These are phyloP conservation scores for Boletus bicolor DNA, from an alignment of 768 basidiomycete genomes.

Conservation along the genomic window DNA sequence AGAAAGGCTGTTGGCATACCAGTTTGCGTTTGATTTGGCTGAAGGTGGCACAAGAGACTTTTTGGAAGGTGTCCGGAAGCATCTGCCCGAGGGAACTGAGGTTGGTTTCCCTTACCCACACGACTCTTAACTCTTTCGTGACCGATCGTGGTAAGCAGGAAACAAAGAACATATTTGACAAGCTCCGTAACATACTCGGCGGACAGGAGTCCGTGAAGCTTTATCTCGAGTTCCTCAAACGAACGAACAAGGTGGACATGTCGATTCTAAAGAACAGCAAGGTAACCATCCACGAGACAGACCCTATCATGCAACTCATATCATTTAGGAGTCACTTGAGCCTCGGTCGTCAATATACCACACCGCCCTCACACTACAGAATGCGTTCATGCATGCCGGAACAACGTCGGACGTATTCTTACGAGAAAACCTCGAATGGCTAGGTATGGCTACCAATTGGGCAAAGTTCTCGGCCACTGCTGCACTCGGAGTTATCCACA, in stretches of 20 bases:
- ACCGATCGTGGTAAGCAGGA: slow-evolving; percentile 37
- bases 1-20: slow-evolving; percentile 81
- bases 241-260: slow-evolving; percentile 91
- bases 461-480: slow-evolving; percentile 98
- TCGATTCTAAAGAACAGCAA: slow-evolving; percentile 91
- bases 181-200: slow-evolving; percentile 77
- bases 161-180: slow-evolving; percentile 63
- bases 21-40: slow-evolving; percentile 92
- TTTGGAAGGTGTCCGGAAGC: slow-evolving; percentile 68
- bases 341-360: slow-evolving; percentile 96
- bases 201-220: slow-evolving; percentile 91
- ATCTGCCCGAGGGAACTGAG: slow-evolving; percentile 64
- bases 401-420: slow-evolving; percentile 94
- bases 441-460: slow-evolving; percentile 94
- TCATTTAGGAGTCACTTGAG: slow-evolving; percentile 76
- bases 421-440: slow-evolving; percentile 95
- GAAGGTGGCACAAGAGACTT: slow-evolving; percentile 95
- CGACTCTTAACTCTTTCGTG: neutral
- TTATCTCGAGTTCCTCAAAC: slow-evolving; percentile 92
- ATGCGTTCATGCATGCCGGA: slow-evolving; percentile 98
- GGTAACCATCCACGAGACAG: slow-evolving; percentile 38
- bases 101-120: slow-evolving; percentile 36
- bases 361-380: slow-evolving; percentile 92
- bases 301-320: slow-evolving; percentile 4
- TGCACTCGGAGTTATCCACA: slow-evolving; percentile 95